A percentile compares a stretch with the other conserved stretches of the same genome.
Conservation (phyloP, 108 stramenopile genomes). For the Skeletonema tropicum region DNA sequence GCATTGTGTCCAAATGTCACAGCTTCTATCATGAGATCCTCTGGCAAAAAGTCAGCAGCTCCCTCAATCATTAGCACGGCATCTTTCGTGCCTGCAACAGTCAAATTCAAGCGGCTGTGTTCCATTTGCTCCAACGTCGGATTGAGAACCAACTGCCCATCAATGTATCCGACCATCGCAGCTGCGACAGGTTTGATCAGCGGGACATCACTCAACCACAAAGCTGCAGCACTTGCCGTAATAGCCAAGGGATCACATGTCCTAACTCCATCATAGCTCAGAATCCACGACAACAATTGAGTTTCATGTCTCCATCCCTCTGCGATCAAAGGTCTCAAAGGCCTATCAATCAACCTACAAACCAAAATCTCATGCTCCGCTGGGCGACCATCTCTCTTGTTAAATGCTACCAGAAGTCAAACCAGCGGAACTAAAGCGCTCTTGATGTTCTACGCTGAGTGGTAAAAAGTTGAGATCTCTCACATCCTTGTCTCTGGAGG, state of each 20-base stretch:
- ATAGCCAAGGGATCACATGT: conserved; percentile 81
- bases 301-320: conserved; percentile 94
- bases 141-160: conserved; percentile 67
- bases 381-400: conserved; percentile 90
- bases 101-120: conserved; percentile 65
- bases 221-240: conserved; percentile 67
- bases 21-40: conserved; percentile 84
- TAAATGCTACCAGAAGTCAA: conserved; percentile 74
- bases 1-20: conserved; percentile 85
- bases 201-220: conserved; percentile 80
- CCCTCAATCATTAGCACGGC: conserved; percentile 96
- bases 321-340: conserved; percentile 89
- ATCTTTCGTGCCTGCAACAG: conserved; percentile 88
- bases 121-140: conserved; percentile 78
- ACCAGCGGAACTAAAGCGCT: conserved; percentile 88
- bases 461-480: conserved; percentile 89
- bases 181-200: conserved; percentile 76
- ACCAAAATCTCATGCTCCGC: conserved; percentile 91
- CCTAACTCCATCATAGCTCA: conserved; percentile 83
- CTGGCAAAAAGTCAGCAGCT: conserved; percentile 88
- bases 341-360: conserved; percentile 93
- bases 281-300: conserved; percentile 92
- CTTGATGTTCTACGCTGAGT: conserved; percentile 92
- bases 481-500: conserved; percentile 61
- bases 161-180: conserved; percentile 78